Conservation (phyloP, 495 filamentous ascomycete species). For the Pyrenula aspistea region DNA sequence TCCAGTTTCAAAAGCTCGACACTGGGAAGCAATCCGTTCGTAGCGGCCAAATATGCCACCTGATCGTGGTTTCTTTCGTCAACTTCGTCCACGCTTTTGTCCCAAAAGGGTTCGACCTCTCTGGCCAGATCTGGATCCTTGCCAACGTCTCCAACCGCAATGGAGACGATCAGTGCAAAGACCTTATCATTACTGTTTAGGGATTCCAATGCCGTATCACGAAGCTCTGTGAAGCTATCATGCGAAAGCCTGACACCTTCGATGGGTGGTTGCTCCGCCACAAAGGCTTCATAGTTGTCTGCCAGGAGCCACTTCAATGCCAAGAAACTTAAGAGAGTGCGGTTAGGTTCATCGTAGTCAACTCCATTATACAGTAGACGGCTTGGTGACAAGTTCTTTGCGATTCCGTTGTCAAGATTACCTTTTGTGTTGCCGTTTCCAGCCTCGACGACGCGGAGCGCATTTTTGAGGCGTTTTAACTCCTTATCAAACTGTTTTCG, state of each 20-base stretch:
- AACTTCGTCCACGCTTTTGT: background rate
- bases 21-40: constrained; percentile 10
- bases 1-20: constrained; percentile 7
- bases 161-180: constrained; percentile 18
- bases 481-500: background rate
- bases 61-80: constrained; percentile 16
- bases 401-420: background rate
- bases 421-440: background rate
- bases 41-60: constrained; percentile 16
- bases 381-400: constrained; percentile 12
- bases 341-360: constrained; percentile 23
- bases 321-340: constrained; percentile 19
- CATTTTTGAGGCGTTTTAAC: constrained; percentile 2
- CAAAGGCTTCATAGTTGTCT: constrained; percentile 16
- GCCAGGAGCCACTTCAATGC: constrained; percentile 22
- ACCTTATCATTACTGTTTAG: constrained; percentile 6
- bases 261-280: constrained; percentile 7
- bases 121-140: constrained; percentile 22
- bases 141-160: constrained; percentile 27
- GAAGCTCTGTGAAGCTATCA: constrained; percentile 4
- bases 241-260: background rate
- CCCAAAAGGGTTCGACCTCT: background rate
- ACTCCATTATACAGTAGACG: constrained; percentile 11
- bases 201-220: background rate
- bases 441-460: background rate